A percentile compares a stretch with the other conserved stretches of the same genome.
Evolutionary conservation across 2,329 filamentous ascomycete genomes (phyloP).

Genomic region (Aspergillus flavus): DNA sequence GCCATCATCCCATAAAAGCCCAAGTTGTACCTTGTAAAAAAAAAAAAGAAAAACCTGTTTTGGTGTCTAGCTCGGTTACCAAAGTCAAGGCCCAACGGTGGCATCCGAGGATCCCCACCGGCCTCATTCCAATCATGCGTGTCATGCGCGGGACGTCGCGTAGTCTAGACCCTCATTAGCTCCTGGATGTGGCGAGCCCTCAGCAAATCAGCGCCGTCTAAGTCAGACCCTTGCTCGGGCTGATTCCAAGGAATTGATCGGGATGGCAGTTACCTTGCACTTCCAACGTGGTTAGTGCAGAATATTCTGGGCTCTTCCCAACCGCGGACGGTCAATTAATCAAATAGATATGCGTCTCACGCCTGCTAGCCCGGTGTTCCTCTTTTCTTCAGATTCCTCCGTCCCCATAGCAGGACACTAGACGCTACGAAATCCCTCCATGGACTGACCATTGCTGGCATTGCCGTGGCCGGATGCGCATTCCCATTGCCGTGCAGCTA

Average conservation of each 20-base stretch:
- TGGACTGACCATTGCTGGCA: neutral
- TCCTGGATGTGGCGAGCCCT: neutral
- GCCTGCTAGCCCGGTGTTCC: too few relatives aligned
- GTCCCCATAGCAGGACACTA: neutral
- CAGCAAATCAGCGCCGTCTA: neutral
- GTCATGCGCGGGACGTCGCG: neutral
- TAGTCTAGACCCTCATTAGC: neutral
- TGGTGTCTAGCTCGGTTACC: neutral
- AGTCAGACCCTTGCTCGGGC: neutral
- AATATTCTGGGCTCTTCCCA: neutral
- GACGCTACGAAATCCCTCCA: neutral
- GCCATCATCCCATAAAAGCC: too few relatives aligned
- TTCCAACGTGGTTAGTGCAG: neutral
- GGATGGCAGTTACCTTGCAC: neutral
- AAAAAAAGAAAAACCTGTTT: neutral
- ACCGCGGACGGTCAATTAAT: neutral
- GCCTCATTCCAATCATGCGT: neutral
- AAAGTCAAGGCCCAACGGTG: neutral
- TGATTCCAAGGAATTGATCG: too few relatives aligned
- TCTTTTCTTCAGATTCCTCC: neutral
- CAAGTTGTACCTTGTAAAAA: too few relatives aligned
- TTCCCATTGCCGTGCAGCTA: slow-evolving; percentile 86
- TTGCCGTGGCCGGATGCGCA: slow-evolving; percentile 62
- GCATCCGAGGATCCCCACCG: neutral
- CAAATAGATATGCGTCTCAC: neutral